Conservation (phyloP, 495 filamentous ascomycete species). For the Aspergillus campestris region DNA sequence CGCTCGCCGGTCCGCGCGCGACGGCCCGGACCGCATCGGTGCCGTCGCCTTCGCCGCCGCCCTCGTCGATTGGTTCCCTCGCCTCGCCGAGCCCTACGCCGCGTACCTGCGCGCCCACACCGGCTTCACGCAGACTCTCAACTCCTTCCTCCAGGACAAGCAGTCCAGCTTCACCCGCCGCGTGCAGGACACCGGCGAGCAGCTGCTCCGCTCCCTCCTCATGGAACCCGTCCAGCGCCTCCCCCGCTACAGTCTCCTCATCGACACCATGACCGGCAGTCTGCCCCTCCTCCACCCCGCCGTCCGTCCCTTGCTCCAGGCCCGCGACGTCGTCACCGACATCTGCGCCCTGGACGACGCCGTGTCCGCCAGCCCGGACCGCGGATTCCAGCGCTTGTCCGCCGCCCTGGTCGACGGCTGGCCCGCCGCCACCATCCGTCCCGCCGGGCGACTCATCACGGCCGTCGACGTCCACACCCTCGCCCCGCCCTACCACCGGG, state of each 20-base stretch:
- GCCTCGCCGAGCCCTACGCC: constrained; percentile 79
- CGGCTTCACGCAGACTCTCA: constrained; percentile 72
- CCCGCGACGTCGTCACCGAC: constrained; percentile 83
- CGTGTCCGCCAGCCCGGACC: constrained; percentile 52
- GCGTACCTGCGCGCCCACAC: constrained; percentile 84
- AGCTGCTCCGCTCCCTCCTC: constrained; percentile 79
- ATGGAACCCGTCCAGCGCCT: constrained; percentile 96
- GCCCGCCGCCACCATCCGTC: constrained; percentile 64
- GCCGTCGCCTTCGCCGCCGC: constrained; percentile 64
- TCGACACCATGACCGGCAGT: constrained; percentile 84
- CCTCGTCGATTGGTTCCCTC: constrained; percentile 82
- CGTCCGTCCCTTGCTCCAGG: constrained; percentile 67
- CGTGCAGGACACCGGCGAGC: constrained; percentile 80
- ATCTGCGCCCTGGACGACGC: constrained; percentile 84
- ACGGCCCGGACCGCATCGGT: constrained; percentile 61
- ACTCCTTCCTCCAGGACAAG: constrained; percentile 58
- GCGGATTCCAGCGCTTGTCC: constrained; percentile 62
- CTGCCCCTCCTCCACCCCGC: constrained; percentile 79
- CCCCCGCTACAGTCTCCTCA: constrained; percentile 88
- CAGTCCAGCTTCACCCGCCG: constrained; percentile 72
- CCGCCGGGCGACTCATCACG: constrained; percentile 71
- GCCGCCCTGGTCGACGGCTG: constrained; percentile 70
- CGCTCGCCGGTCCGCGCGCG: constrained; percentile 29
- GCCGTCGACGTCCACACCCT: constrained; percentile 78
- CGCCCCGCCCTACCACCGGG: constrained; percentile 57